Evolutionary conservation across 257 asterid species (phyloP).

Genomic region (Avicennia marina): DNA sequence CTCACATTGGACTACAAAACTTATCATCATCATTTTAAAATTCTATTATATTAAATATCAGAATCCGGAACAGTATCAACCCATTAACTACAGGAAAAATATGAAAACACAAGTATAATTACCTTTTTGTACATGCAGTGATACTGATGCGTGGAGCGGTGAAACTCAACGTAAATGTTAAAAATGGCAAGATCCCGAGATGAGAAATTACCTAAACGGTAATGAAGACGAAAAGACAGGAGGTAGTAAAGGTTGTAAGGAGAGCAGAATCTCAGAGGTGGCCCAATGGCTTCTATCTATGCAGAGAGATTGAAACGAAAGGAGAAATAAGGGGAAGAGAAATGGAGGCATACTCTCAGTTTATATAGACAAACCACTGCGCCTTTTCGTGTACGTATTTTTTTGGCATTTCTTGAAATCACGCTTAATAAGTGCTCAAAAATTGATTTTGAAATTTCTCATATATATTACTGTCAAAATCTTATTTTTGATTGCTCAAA

Average conservation of each 20-base stretch:
- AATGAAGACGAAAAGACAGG: neutral
- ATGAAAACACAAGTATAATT: neutral
- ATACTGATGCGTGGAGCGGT: neutral
- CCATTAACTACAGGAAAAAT: neutral
- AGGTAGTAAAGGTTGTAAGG: neutral
- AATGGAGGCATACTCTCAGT: constrained; percentile 22
- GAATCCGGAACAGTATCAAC: neutral
- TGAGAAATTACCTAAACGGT: constrained; percentile 22
- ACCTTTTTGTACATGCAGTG: neutral
- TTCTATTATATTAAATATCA: neutral
- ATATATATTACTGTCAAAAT: too few species aligned
- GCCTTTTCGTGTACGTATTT: neutral
- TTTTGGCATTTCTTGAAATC: neutral
- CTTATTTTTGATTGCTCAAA: too few species aligned
- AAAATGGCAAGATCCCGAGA: neutral
- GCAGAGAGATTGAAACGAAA: constrained; percentile 18
- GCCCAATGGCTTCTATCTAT: neutral
- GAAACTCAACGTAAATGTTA: neutral
- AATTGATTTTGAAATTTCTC: too few species aligned
- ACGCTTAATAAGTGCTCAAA: too few species aligned
- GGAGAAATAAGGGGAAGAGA: constrained; percentile 35
- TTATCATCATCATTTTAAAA: neutral
- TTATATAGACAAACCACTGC: constrained; percentile 31
- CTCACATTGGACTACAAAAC: neutral
- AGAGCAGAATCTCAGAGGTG: neutral